Evolutionary conservation across 2,329 filamentous ascomycete species (phyloP).

Genomic region (Pleomassaria siparia): DNA sequence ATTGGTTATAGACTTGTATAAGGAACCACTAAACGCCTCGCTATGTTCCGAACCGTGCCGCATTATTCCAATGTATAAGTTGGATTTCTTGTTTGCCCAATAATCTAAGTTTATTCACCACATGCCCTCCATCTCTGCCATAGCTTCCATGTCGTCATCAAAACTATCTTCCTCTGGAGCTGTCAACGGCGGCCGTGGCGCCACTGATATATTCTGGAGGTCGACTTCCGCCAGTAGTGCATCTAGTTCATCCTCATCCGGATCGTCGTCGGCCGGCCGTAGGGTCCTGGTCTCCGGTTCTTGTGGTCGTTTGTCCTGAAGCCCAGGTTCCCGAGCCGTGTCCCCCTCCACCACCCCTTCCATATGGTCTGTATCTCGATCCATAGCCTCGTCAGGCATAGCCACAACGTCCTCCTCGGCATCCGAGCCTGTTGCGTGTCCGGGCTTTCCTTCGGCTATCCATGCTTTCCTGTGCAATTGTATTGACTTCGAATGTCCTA

Average conservation of each 20-base stretch:
- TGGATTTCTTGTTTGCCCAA: not conserved
- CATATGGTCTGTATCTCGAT: not conserved
- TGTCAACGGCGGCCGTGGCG: slow-evolving; percentile 11
- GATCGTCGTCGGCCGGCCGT: slow-evolving; percentile 31
- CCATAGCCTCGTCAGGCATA: not conserved
- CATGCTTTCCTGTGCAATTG: slow-evolving; percentile 75
- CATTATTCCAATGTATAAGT: not conserved
- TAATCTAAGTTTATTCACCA: slow-evolving; percentile 20
- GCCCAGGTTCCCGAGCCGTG: not conserved
- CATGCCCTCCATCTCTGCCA: slow-evolving; percentile 43
- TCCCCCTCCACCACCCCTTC: not conserved
- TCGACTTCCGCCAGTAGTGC: slow-evolving; percentile 55
- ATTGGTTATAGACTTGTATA: too few species aligned
- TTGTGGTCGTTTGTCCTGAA: slow-evolving; percentile 3
- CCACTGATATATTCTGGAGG: slow-evolving; percentile 10
- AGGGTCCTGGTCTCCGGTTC: slow-evolving; percentile 16
- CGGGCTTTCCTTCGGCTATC: slow-evolving; percentile 75
- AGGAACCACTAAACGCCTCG: slow-evolving; percentile 21
- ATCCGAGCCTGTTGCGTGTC: slow-evolving; percentile 28
- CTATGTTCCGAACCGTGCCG: slow-evolving; percentile 20
- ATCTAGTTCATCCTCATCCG: slow-evolving; percentile 57
- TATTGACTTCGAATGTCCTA: slow-evolving; percentile 81
- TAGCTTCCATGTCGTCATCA: slow-evolving; percentile 44
- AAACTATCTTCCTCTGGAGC: slow-evolving; percentile 34
- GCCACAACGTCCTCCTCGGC: slow-evolving; percentile 24